These are phyloP conservation scores for Acacia pycnantha DNA, from an alignment of 331 rosid species.

Conservation along the genomic window DNA sequence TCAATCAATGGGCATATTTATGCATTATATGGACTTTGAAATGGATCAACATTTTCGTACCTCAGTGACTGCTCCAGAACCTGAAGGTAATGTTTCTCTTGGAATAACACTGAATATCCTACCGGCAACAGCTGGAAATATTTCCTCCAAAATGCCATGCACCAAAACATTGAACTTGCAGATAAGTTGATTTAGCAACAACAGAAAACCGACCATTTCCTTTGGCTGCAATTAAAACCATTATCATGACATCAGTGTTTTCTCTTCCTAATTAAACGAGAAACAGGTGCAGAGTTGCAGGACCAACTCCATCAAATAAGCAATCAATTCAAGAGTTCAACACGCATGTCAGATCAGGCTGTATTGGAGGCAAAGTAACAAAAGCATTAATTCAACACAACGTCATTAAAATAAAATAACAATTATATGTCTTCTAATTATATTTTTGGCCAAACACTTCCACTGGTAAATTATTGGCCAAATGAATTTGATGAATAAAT, in stretches of 20 bases:
- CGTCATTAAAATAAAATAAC: not conserved
- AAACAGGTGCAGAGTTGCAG: not conserved
- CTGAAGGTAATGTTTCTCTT: constrained; percentile 71
- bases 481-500: not conserved
- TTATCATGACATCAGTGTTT: constrained; percentile 21
- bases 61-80: constrained; percentile 88
- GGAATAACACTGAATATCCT: constrained; percentile 75
- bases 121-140: constrained; percentile 76
- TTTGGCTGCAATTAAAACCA: constrained; percentile 70
- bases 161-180: constrained; percentile 84
- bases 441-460: not conserved
- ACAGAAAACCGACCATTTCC: constrained; percentile 76
- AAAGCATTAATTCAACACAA: not conserved
- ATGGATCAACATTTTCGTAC: constrained; percentile 41
- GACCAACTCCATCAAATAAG: constrained; percentile 12
- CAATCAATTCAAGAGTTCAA: constrained; percentile 21
- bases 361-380: not conserved
- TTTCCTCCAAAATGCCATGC: constrained; percentile 74
- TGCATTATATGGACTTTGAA: not conserved
- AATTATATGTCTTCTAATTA: not conserved
- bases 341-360: not conserved
- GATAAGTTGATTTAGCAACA: constrained; percentile 87
- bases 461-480: not conserved
- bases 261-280: constrained; percentile 1
- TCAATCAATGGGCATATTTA: not conserved